Base-by-base conservation (phyloP, 108 stramenopile genomes). In the Nitzschia sp. region DNA sequence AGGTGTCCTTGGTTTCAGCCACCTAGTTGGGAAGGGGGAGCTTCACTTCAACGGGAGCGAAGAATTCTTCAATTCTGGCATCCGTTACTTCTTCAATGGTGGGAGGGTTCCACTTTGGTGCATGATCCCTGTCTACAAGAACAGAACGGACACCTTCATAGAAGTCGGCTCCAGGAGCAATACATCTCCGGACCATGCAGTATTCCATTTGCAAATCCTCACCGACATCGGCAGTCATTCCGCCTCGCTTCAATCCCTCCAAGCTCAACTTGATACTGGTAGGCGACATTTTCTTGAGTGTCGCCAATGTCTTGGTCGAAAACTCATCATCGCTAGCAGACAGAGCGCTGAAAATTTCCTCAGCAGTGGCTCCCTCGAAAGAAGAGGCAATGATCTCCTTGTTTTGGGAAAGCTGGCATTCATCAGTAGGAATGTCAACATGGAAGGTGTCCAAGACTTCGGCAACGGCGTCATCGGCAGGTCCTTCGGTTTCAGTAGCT, bases 121-220 rank as follows among this genome's bases (percentile, higher is more conserved):
- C 61, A 8, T 77, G 69, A 79, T 96, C 95, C 68, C 89, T 91
- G 67, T 99, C 98, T 8, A 99, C 86, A 43, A 99, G 76, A n/a
- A 88, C 80, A 22, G 97, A 90, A 21, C 97, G 86, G n/a, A 99
- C 90, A 6, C 98, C 98, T 69, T 97, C 97, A 66, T 86, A 92
- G 79, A 99, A 99, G 69, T 99, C 98, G 25, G 68, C 68, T 0
- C 67, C 77, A 8, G 51, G 37, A 29, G n/a, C 8, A 24, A 64
- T 63, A 53, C 80, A 89, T 8, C 78, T 79, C 60, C 83, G 81
- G 11, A 74, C 74, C 69, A 96, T 83, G 63, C 93, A 75, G 64
- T 82, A 95, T 69, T 96, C 97, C 90, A 92, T 90, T 65, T 76
- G 65, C 53, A 95, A 68, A 21, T 69, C 77, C 52, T 93, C 88